phyloP scores from a whole-genome alignment of 768 basidiomycete species.

The Russula griseocarnosa region DNA sequence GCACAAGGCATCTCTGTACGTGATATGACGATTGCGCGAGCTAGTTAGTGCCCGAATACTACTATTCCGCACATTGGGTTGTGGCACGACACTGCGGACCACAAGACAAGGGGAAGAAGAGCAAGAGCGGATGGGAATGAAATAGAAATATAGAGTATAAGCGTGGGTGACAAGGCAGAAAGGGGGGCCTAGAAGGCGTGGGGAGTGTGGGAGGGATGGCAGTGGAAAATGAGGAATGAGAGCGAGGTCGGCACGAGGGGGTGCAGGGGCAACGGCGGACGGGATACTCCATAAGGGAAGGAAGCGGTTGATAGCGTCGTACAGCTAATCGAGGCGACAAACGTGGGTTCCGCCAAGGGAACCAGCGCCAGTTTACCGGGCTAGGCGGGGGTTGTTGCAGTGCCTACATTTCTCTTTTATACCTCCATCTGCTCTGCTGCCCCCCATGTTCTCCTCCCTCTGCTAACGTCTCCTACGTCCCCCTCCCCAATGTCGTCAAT shows the following conservation, averaged over 20 bases:
- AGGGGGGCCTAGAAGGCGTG: background rate
- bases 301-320: background rate
- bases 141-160: background rate
- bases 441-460: conserved; percentile 17
- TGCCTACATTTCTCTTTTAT: conserved; percentile 15
- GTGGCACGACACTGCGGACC: background rate
- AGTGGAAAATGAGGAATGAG: background rate
- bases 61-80: background rate
- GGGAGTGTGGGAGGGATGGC: background rate
- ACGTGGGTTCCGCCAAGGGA: background rate
- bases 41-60: background rate
- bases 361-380: conserved; percentile 2
- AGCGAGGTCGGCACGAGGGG: conserved; percentile 18
- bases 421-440: background rate
- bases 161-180: background rate
- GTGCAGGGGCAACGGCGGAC: background rate
- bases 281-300: conserved; percentile 2
- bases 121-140: background rate
- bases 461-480: conserved; percentile 5
- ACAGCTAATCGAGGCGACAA: conserved; percentile 4
- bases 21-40: conserved; percentile 8
- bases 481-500: conserved; percentile 4
- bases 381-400: background rate
- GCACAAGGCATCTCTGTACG: background rate
- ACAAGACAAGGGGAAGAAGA: background rate